These are phyloP conservation scores for Pseudogymnoascus sp. DNA, from an alignment of 2,329 filamentous ascomycete species.

Conservation along the genomic window DNA sequence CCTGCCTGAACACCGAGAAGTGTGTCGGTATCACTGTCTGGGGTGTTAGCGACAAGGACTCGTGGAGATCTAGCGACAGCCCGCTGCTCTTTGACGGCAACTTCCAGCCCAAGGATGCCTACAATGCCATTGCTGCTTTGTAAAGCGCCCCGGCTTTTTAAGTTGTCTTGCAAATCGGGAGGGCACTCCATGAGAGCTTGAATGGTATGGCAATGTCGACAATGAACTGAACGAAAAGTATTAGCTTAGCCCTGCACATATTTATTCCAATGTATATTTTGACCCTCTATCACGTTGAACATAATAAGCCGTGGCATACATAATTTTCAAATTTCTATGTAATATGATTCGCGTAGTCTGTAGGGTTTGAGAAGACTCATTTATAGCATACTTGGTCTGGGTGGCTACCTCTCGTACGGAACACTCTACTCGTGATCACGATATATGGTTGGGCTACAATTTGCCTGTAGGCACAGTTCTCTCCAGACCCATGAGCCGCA, in stretches of 20 bases:
- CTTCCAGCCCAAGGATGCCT: conserved; percentile 45
- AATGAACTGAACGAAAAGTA: no score
- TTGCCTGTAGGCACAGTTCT: background rate
- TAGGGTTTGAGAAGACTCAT: background rate
- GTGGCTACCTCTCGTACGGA: background rate
- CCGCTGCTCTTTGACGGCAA: conserved; percentile 48
- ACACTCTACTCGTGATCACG: background rate
- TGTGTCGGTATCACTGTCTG: conserved; percentile 31
- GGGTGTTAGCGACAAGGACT: conserved; percentile 44
- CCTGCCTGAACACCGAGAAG: conserved; percentile 26
- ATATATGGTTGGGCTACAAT: background rate
- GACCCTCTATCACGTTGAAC: background rate
- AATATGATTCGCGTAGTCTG: background rate
- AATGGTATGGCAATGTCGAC: background rate
- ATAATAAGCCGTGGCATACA: background rate
- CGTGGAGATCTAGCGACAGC: conserved; percentile 42
- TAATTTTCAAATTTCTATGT: background rate
- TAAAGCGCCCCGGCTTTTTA: background rate
- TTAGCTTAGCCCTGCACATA: background rate
- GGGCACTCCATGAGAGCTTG: background rate
- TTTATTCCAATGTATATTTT: conserved; percentile 7
- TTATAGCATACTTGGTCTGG: background rate
- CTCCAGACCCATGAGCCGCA: background rate
- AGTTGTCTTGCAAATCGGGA: background rate
- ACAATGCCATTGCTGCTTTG: conserved; percentile 31